Base-by-base conservation (phyloP, 2,329 filamentous ascomycete genomes). In the Aspergillus spinulosporus region DNA sequence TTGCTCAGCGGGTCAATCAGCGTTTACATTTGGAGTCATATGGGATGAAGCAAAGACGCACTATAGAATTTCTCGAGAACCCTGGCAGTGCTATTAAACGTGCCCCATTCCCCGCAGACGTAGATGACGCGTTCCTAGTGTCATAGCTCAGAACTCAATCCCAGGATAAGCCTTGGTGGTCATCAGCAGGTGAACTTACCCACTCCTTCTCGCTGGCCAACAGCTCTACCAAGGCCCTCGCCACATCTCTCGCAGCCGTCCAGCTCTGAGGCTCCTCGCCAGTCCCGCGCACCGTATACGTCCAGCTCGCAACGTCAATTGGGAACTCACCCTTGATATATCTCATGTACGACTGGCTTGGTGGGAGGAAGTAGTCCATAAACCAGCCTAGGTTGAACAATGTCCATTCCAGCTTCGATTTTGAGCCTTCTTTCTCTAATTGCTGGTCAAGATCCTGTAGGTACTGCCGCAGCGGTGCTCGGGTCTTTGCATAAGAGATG, bases 171-270 rank as follows among this genome's bases (percentile, higher is more conserved):
- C 21, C 21, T 21, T 21, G 21, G 21, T 21, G 21, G 21, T 21
- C 21, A 21, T 21, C 1, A 40, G 28, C 2, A 36, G 28, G 7
- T 8, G 3, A 3, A 37, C 37, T 11, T n/a, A 50, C 48, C 48
- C 48, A 50, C 5, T 43, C 37, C 11, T 12, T 8, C 11, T 42
- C 54, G 2, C 32, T 34, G 3, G 2, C 14, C 14, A 56, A n/a
- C 12, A 59, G 12, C 1, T 6, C 7, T 2, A 28, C 45, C 26
- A 59, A n/a, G 11, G 49, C 57, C 11, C 15, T 21, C 0, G 46
- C 49, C 11, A 59, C 12, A 51, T 59, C 57, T 32, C 54, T 29
- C n/a, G 45, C 45, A 7, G 14, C 56, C 7, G 28, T 53, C 42
- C 21, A 57, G 26, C 47, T 39, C 40, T 51, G 47, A 3, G n/a